Evolutionary conservation across 352 stramenopile species (phyloP), one percentile per base, ranked within the genome.

Genomic region (Phytophthora sp.): DNA sequence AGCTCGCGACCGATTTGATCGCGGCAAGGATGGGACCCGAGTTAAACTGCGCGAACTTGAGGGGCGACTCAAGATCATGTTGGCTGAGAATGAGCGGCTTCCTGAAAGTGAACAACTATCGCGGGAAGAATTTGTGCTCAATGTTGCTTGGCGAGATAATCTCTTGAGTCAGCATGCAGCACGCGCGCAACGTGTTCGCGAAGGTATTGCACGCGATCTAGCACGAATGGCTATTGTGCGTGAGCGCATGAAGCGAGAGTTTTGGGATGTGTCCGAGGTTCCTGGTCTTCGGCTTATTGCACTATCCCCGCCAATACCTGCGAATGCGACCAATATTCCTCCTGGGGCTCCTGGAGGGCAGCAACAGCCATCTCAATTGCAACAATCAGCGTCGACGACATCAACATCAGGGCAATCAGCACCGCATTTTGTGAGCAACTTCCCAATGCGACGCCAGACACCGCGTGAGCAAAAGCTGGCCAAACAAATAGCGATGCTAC

Each of bases 61-160:
- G 17, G 54, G 77, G 20, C 79, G 82, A 46, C 82, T 96, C 11
- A 83, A 89, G 49, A 42, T 68, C 2, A 66, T 97, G 52, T 64
- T 97, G 1, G 61, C 71, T 8, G 80, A 91, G 24, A 97, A 97
- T 48, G 80, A 84, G 8, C 68, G 66, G 28, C 65, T 93, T 2
- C 73, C 83, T 0, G 87, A 91, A 41, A 66, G 27, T 4, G 89
- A 97, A 50, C 80, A 79, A 3, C 79, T 98, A 8, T 52, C 56
- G 7, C 78, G 91, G 6, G 84, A 95, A 52, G 91, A 97, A 52
- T 97, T 98, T 59, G 89, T 97, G 7, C 62, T 98, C 43, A 96
- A 98, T 58, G 65, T 87, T 6, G 81, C 77, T 3, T 92, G 90
- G 72, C 74, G 82, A 8, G 84, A 92, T 21, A 60, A 57, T 12